Percentiles rank a stretch among this genome's conserved stretches.
phyloP scores from a whole-genome alignment of 2,329 filamentous ascomycete genomes.

The Huntiella decipiens region DNA sequence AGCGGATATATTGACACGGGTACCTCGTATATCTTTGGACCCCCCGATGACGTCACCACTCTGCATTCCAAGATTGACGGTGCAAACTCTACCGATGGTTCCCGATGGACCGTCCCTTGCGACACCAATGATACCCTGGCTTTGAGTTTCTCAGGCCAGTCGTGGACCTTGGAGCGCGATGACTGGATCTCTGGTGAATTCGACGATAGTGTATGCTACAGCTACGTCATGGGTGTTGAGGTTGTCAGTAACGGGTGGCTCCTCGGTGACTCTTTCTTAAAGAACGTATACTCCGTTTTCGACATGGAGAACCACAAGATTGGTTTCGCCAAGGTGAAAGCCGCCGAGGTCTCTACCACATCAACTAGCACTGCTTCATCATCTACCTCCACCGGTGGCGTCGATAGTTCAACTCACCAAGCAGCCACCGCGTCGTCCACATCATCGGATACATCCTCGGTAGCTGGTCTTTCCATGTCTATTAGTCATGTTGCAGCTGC shows the following conservation, averaged over 20 bases:
- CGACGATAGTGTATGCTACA: constrained; percentile 33
- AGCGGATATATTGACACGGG: constrained; percentile 67
- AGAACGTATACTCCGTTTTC: constrained; percentile 78
- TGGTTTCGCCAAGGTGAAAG: constrained; percentile 20
- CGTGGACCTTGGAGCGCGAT: constrained; percentile 45
- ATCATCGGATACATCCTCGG: not conserved
- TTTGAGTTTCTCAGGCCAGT: constrained; percentile 47
- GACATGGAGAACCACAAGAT: constrained; percentile 51
- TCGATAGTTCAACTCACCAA: not conserved
- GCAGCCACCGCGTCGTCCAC: not conserved
- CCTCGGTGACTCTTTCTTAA: constrained; percentile 70
- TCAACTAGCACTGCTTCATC: constrained; percentile 6
- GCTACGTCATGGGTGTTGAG: constrained; percentile 56
- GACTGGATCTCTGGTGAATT: constrained; percentile 46
- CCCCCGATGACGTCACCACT: constrained; percentile 42
- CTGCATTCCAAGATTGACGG: constrained; percentile 51
- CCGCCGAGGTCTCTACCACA: constrained; percentile 5
- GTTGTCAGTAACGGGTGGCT: constrained; percentile 51
- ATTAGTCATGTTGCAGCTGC: not conserved
- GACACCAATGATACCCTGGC: constrained; percentile 39
- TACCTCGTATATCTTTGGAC: constrained; percentile 61
- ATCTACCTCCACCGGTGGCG: constrained; percentile 3
- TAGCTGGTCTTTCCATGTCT: not conserved
- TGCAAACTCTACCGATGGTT: constrained; percentile 34
- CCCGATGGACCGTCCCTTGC: constrained; percentile 57